phyloP scores from a whole-genome alignment of 2,329 filamentous ascomycete genomes.

The Fusarium beomiforme region DNA sequence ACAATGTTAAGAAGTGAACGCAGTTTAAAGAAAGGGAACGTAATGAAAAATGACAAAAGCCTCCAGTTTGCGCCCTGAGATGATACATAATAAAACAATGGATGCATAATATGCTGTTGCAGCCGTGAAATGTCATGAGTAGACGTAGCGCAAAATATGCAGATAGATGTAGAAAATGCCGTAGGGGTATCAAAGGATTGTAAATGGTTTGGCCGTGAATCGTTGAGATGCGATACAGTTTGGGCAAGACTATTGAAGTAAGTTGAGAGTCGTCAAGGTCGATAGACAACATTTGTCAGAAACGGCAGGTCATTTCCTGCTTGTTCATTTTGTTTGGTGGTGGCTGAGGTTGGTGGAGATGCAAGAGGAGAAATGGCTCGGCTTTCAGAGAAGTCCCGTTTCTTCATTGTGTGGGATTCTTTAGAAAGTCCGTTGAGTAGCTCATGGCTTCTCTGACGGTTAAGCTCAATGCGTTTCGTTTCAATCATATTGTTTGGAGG shows the following conservation, averaged over 20 bases:
- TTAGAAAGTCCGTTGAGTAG: constrained; percentile 52
- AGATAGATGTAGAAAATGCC: constrained; percentile 14
- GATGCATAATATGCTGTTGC: constrained; percentile 33
- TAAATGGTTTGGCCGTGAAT: constrained; percentile 41
- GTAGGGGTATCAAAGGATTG: constrained; percentile 44
- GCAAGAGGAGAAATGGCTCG: constrained; percentile 45
- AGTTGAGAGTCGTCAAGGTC: constrained; percentile 46
- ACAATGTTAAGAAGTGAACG: constrained; percentile 1
- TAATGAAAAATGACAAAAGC: constrained; percentile 4
- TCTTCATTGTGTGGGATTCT: constrained; percentile 25
- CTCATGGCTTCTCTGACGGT: constrained; percentile 63
- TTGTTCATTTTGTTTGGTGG: constrained; percentile 37
- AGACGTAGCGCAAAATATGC: constrained; percentile 10
- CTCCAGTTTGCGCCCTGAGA: constrained; percentile 15
- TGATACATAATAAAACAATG: constrained; percentile 22
- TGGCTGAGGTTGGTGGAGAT: constrained; percentile 46
- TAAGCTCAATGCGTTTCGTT: constrained; percentile 49
- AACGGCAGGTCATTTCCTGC: constrained; percentile 50
- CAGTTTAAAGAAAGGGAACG: not conserved
- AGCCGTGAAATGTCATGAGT: constrained; percentile 35
- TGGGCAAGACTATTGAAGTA: constrained; percentile 12
- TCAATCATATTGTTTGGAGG: constrained; percentile 38
- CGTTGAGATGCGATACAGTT: constrained; percentile 29
- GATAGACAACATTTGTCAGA: constrained; percentile 62
- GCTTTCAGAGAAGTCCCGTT: constrained; percentile 40